These are phyloP conservation scores for Yamadazyma laniorum DNA, from an alignment of 805 yeast species.

Conservation along the genomic window DNA sequence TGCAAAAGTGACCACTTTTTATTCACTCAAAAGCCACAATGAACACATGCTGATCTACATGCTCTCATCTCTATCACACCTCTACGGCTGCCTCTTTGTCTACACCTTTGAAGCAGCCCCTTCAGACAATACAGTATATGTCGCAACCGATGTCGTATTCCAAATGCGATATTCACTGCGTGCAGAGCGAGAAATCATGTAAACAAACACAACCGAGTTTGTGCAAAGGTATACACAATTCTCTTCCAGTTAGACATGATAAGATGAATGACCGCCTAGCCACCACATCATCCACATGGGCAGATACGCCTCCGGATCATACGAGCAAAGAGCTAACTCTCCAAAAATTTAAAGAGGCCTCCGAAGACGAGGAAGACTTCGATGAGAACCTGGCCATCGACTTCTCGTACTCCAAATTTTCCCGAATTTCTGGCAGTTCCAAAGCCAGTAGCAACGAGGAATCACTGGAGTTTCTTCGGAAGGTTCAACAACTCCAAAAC, in stretches of 20 bases:
- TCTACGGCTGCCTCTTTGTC: too few relatives aligned
- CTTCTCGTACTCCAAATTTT: constrained; percentile 38
- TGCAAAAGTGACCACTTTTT: too few relatives aligned
- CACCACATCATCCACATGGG: background rate
- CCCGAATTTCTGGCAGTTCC: constrained; percentile 19
- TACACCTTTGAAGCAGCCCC: too few relatives aligned
- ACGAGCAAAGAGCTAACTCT: constrained; percentile 2
- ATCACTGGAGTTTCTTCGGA: constrained; percentile 19
- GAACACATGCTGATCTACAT: too few relatives aligned
- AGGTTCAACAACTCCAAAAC: constrained; percentile 22
- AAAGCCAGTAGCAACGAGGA: background rate
- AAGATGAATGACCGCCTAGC: background rate
- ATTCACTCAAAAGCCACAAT: too few relatives aligned
- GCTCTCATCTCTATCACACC: too few relatives aligned
- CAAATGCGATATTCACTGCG: too few relatives aligned
- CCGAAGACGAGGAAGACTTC: constrained; percentile 20
- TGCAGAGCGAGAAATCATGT: background rate
- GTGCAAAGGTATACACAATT: background rate
- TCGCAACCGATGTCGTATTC: too few relatives aligned
- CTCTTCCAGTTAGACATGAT: too few relatives aligned
- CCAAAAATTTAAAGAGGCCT: constrained; percentile 4
- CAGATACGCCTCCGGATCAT: background rate
- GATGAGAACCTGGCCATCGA: constrained; percentile 22
- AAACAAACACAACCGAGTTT: background rate
- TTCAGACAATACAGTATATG: too few relatives aligned